Conservation (phyloP, 371 early-diverging fungal genomes). For the Saksenaea oblongispora region DNA sequence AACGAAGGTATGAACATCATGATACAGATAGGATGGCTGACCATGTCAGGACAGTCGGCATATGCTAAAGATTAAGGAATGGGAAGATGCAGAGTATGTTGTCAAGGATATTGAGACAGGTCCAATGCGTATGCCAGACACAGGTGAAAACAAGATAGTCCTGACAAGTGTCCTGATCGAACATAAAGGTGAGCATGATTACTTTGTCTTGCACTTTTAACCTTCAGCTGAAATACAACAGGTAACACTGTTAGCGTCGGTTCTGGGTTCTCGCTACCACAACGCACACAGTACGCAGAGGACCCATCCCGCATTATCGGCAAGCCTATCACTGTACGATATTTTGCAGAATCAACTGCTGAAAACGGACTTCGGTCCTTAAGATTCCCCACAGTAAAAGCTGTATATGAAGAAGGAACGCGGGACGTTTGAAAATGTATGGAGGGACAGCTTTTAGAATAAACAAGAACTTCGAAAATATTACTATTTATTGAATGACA, state of each 20-base stretch:
- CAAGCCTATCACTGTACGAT: conserved; percentile 57
- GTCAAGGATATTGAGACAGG: conserved; percentile 55
- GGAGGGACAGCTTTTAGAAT: not conserved
- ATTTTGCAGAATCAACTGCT: conserved; percentile 52
- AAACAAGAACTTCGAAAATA: too few relatives aligned
- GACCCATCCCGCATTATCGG: conserved; percentile 51
- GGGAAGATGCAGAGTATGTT: conserved; percentile 57
- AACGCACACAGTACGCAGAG: conserved; percentile 44
- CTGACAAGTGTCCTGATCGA: conserved; percentile 50
- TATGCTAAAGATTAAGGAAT: conserved; percentile 60
- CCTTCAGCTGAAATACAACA: not conserved
- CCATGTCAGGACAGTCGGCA: conserved; percentile 30
- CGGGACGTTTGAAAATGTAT: conserved; percentile 11
- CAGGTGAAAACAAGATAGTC: conserved; percentile 43
- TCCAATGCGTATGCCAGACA: conserved; percentile 47
- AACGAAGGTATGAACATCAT: conserved; percentile 39
- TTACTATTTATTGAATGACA: too few relatives aligned
- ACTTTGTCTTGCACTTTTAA: not conserved
- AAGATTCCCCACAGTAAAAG: conserved; percentile 62
- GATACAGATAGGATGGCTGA: not conserved
- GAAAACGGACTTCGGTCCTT: conserved; percentile 38
- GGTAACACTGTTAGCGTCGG: conserved; percentile 56
- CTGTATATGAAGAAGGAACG: conserved; percentile 47
- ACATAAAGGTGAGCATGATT: conserved; percentile 40
- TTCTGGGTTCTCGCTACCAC: conserved; percentile 53